phyloP scores from a whole-genome alignment of 306 rosid species.

The Malus asiatica region DNA sequence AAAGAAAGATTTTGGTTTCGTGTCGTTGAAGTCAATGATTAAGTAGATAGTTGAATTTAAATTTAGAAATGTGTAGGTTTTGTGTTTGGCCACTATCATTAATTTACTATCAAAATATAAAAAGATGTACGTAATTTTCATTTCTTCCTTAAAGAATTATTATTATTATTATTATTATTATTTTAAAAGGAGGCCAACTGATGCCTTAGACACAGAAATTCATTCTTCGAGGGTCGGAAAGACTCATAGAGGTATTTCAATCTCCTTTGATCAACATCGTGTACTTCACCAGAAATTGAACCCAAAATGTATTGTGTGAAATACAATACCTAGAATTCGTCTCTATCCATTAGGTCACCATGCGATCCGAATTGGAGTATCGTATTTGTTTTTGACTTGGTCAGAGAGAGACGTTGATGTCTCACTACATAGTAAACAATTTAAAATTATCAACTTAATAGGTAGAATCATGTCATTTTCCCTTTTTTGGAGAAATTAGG shows the following conservation, averaged over 20 bases:
- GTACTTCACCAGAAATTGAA: too few relatives aligned
- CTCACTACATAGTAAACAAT: neutral
- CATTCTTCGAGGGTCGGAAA: too few relatives aligned
- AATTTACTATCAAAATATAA: neutral
- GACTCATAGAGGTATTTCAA: too few relatives aligned
- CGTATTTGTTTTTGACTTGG: neutral
- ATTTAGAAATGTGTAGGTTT: neutral
- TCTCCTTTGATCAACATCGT: too few relatives aligned
- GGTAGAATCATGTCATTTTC: neutral
- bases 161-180: too few relatives aligned
- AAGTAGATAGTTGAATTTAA: neutral
- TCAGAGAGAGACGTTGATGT: neutral
- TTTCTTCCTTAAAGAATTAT: neutral
- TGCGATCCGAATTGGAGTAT: neutral
- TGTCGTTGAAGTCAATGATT: neutral
- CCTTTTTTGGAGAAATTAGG: too few relatives aligned
- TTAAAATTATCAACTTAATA: neutral
- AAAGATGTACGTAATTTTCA: neutral
- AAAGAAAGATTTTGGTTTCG: neutral
- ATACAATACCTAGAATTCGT: accelerated
- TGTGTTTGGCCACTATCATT: neutral
- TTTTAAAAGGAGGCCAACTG: too few relatives aligned
- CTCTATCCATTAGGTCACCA: too few relatives aligned
- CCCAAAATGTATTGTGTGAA: too few relatives aligned
- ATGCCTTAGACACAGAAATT: too few relatives aligned